phyloP scores from a whole-genome alignment of 2,329 filamentous ascomycete species.

The Xylaria sp. region DNA sequence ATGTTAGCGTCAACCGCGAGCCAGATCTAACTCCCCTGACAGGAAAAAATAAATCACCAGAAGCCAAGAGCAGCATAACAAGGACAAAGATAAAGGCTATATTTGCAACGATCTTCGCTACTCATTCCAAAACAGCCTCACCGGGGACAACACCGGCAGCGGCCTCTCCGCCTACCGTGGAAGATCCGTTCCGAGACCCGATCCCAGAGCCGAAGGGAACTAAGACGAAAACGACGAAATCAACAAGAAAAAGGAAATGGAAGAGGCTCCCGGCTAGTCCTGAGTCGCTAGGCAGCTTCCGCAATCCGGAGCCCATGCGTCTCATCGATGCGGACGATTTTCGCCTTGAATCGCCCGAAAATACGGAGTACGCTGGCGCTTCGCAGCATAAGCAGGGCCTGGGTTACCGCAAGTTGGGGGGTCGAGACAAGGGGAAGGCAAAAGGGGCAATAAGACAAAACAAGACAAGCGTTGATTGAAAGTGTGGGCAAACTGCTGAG shows the following conservation, averaged over 20 bases:
- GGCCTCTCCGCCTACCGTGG: background rate
- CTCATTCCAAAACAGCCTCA: background rate
- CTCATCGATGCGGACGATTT: slow-evolving; percentile 33
- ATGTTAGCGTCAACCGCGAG: background rate
- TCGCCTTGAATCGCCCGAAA: slow-evolving; percentile 14
- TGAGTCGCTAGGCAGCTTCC: slow-evolving; percentile 3
- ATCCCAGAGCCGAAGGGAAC: background rate
- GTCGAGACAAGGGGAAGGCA: background rate
- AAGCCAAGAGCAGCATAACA: background rate
- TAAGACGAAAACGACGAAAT: slow-evolving; percentile 4
- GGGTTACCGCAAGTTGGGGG: background rate
- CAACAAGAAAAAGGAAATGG: slow-evolving; percentile 13
- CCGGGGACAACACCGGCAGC: background rate
- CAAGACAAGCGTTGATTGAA: background rate
- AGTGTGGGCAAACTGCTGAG: background rate
- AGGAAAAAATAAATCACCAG: background rate
- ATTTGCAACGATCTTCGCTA: slow-evolving; percentile 5
- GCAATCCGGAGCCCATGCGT: slow-evolving; percentile 29
- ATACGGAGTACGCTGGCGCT: background rate
- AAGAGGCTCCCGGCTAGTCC: background rate
- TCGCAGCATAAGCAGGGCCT: too few species aligned
- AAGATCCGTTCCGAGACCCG: slow-evolving; percentile 28
- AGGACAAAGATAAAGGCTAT: slow-evolving; percentile 13
- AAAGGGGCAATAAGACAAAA: background rate
- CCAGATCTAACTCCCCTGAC: background rate